Conservation (phyloP, 331 rosid genomes). For the Pyrus hybrid region DNA sequence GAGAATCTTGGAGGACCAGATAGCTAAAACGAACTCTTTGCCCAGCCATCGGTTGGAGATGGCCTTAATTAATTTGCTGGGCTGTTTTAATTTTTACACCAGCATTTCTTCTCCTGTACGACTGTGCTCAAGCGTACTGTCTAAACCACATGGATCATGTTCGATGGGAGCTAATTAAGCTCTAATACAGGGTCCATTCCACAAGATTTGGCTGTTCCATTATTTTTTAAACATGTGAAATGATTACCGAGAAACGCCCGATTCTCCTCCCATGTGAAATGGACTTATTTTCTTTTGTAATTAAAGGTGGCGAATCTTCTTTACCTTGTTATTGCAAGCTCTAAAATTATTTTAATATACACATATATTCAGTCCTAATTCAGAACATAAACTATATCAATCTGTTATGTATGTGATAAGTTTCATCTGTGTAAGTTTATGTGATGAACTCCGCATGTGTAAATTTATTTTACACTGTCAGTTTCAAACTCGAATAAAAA, state of each 20-base stretch:
- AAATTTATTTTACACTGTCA: no score
- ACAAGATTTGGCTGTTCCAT: background rate
- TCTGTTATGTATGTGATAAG: background rate
- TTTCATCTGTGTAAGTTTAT: no score
- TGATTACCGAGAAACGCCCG: background rate
- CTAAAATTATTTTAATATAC: background rate
- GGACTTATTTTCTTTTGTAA: background rate
- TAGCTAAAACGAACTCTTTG: no score
- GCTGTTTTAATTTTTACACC: background rate
- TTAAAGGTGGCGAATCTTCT: slow-evolving; percentile 3
- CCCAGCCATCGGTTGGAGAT: no score
- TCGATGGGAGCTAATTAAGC: background rate
- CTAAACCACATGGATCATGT: background rate
- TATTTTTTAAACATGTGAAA: slow-evolving; percentile 9
- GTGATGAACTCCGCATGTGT: no score
- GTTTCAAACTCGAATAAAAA: no score
- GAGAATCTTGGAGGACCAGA: no score
- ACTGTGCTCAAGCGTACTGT: background rate
- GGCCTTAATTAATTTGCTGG: background rate
- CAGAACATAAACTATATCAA: background rate
- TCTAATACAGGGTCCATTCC: no score
- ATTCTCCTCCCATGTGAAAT: slow-evolving; percentile 6
- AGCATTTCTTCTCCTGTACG: background rate
- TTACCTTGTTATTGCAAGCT: background rate
- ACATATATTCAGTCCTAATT: background rate